Base-by-base conservation (phyloP, 2,329 filamentous ascomycete genomes). In the Dothiorella sarmentorum region DNA sequence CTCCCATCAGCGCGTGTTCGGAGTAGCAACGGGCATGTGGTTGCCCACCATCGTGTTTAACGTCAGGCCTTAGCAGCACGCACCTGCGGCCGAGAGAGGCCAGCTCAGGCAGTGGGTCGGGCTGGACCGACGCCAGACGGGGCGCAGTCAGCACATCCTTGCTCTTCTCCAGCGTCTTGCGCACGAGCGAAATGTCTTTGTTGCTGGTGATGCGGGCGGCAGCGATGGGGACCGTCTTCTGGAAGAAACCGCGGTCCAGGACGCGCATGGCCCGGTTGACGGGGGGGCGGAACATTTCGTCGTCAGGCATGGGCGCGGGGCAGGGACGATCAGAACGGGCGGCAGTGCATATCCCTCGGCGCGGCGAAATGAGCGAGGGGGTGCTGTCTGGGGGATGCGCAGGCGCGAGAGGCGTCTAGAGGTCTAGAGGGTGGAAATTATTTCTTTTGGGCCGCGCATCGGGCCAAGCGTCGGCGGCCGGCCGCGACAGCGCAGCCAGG, bases 181-280 rank as follows among this genome's bases (percentile, higher is more conserved):
- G 83, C 70, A 89, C 86, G 63, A 80, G 82, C 22, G 87, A 82
- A 58, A 97, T 91, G 66, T 91, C 84, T 65, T 85, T 88, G 61
- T 83, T 83, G 69, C 94, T 88, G 63, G 84, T 82, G 43, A 97
- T 79, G 35, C 88, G 84, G 6, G 91, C 93, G 2, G 91, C 92
- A 7, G 91, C 84, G 22, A 93, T 79, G 22, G 87, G 85, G 58
- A 96, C 77, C 1, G 81, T 89, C 71, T 87, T 90, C 55, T 83
- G 80, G 77, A 97, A 97, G 63, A 95, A 86, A 15, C 87, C 82
- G 64, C 90, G 86, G 76, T 99, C 92, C 63, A 99, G 84, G 51
- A 84, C 82, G 69, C 86, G 86, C 78, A 90, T 89, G 61, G 87
- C 86, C 72, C 89, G 88, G 66, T 93, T 87, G 61, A 91, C 80